Base-by-base conservation (phyloP, 306 rosid genomes). In the Vigna mungo region DNA sequence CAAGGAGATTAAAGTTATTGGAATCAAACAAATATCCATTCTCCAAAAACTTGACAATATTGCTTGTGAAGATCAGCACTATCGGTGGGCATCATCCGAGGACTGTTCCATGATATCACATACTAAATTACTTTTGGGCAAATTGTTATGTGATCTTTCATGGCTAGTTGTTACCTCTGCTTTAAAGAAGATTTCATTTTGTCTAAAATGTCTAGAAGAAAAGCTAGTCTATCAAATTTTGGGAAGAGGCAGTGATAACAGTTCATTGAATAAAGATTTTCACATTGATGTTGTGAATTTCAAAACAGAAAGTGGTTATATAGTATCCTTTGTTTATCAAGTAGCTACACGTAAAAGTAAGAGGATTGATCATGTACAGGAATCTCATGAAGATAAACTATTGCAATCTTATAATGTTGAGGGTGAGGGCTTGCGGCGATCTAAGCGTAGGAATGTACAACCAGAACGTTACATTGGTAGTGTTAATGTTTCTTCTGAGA, bases 381-480 rank as follows among this genome's bases (percentile, higher is more conserved):
- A 84, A 6, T 51, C 52, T 15, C 30, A 3, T 55, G 91, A 72
- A 68, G 86, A 71, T 47, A 77, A 67, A 81, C 77, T 32, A 1
- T 81, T 81, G 3, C 75, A 82, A n/a, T 59, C 75, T 55, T 81
- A 83, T 66, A 83, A 73, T 66, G 68, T 75, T 60, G 74, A 74
- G 30, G 92, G 84, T 60, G 74, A 74, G 30, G 92, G 84, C 47
- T 78, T 94, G 72, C 81, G 98, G 11, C 98, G 98, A 44, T 94
- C 98, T 74, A 90, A 94, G 72, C 96, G 98, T 27, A 84, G 95
- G 36, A 85, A 88, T 71, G 72, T 92, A 6, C 96, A 90, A 48
- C 98, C 98, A 8, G 97, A 90, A 56, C 95, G 98, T 20, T 94
- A 90, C 82, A 77, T 92, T 77, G 98, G 92, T 25, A 88, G 86